phyloP scores from a whole-genome alignment of 345 rosid genomes.

The thale cress (Arabidopsis thaliana) region DNA sequence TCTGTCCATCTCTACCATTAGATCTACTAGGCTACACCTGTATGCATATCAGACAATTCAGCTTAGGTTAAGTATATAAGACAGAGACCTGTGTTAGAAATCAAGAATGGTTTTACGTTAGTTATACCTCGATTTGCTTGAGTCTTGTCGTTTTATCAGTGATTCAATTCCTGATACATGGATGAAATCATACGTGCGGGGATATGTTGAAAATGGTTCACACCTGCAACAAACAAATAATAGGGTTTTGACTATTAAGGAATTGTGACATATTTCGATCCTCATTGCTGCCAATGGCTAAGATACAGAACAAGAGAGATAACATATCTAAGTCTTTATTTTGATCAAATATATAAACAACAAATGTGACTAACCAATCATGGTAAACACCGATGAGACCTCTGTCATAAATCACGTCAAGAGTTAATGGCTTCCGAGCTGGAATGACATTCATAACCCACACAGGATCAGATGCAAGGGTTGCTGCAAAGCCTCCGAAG shows the following conservation, averaged over 20 bases:
- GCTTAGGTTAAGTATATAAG: background rate
- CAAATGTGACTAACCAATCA: slow-evolving; percentile 63
- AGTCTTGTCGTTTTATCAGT: slow-evolving; percentile 56
- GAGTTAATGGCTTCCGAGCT: slow-evolving; percentile 74
- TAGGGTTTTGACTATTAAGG: background rate
- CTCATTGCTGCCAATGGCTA: slow-evolving; percentile 1
- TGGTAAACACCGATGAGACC: slow-evolving; percentile 91
- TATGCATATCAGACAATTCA: slow-evolving; percentile 21
- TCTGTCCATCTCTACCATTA: slow-evolving; percentile 94
- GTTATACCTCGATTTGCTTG: slow-evolving; percentile 61
- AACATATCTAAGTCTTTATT: slow-evolving; percentile 5
- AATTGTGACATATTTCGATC: background rate
- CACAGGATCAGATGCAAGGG: slow-evolving; percentile 74
- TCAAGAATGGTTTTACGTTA: background rate
- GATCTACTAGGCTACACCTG: slow-evolving; percentile 90
- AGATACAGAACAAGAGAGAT: slow-evolving; percentile 5
- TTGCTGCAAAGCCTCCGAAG: slow-evolving; percentile 95
- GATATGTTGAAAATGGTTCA: slow-evolving; percentile 98
- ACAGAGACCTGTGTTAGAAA: background rate
- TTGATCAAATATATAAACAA: slow-evolving; percentile 5
- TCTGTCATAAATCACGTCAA: slow-evolving; percentile 78
- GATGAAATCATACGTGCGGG: slow-evolving; percentile 92
- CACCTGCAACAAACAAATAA: slow-evolving; percentile 63
- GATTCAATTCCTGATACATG: slow-evolving; percentile 86
- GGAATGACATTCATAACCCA: slow-evolving; percentile 99